Evolutionary conservation across 2,329 filamentous ascomycete genomes (phyloP), one percentile per base, ranked within the genome.

Genomic region (Colletotrichum filicis): DNA sequence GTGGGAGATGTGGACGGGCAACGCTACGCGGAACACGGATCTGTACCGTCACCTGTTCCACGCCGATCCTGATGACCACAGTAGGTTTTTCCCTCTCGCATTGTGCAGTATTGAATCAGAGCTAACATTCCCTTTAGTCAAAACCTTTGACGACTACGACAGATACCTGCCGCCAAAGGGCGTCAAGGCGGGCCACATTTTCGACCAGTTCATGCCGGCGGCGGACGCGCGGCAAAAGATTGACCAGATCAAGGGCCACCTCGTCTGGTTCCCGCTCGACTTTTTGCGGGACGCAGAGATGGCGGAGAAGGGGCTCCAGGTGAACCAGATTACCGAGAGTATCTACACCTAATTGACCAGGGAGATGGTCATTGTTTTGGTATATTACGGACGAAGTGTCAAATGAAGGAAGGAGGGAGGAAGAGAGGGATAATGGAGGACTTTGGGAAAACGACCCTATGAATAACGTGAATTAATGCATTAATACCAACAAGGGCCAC

Each of bases 201-300:
- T 94, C 78, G 95, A 97, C 80, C 90, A 90, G 71, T 94, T 93
- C 82, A 88, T 93, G 81, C 92, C 93, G 0, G 89, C 91, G 0
- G 87, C 92, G 28, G 92, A 97, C 68, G 91, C 97, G 7, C 89
- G 94, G 19, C 82, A 88, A 76, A 95, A 96, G 81, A 85, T 98
- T 62, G 92, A 95, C 77, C 88, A 92, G 79, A 91, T 98, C 76
- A 92, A 91, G 83, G 74, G 96, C 0, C 96, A 98, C 85, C 82
- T 98, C 53, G 96, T 98, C 7, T 97, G 94, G 94, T 96, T 98
- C 92, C 95, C 95, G n/a, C 82, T 98, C 78, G 90, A 95, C 58
- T 98, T 98, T 80, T 83, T 98, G 79, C 88, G 90, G 78, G 92
- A 97, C 75, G 95, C 92, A 0, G 89, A 94, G 77, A 97, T 98